phyloP scores from a whole-genome alignment of 2,329 filamentous ascomycete species.

The Lasiodiplodia gonubiensis region DNA sequence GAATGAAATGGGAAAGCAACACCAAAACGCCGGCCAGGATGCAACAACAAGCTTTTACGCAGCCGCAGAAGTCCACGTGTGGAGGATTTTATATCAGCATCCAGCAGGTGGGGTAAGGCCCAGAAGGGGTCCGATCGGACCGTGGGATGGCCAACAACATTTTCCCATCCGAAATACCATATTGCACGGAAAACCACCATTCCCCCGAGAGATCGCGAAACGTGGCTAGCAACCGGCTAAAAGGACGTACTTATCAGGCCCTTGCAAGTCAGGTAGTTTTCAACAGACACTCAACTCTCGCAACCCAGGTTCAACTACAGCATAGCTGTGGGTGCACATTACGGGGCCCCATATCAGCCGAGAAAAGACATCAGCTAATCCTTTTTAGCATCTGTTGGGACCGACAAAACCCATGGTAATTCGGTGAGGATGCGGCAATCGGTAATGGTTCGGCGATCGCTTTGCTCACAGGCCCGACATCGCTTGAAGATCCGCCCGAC shows the following conservation, averaged over 20 bases:
- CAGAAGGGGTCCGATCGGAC: slow-evolving; percentile 9
- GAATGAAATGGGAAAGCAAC: not conserved
- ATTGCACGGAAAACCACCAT: too few relatives aligned
- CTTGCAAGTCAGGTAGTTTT: not conserved
- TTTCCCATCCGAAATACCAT: not conserved
- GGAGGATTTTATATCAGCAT: slow-evolving; percentile 6
- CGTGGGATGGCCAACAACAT: slow-evolving; percentile 15
- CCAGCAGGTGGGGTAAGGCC: slow-evolving; percentile 4
- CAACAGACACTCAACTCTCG: not conserved
- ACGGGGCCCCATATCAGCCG: not conserved
- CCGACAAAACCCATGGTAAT: not conserved
- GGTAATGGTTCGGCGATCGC: slow-evolving; percentile 6
- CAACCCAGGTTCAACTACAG: not conserved
- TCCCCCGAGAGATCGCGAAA: not conserved
- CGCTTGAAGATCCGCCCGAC: slow-evolving; percentile 17
- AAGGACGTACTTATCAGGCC: too few relatives aligned
- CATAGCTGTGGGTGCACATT: not conserved
- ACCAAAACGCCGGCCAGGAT: not conserved
- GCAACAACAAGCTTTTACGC: not conserved
- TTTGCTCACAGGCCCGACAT: slow-evolving; percentile 11
- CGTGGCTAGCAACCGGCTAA: not conserved
- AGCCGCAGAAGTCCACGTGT: not conserved
- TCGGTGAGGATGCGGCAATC: slow-evolving; percentile 9
- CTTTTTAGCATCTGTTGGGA: not conserved
- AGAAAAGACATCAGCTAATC: not conserved